Conservation (phyloP, 2,329 filamentous ascomycete species). For the Neoscytalidium dimidiatum region DNA sequence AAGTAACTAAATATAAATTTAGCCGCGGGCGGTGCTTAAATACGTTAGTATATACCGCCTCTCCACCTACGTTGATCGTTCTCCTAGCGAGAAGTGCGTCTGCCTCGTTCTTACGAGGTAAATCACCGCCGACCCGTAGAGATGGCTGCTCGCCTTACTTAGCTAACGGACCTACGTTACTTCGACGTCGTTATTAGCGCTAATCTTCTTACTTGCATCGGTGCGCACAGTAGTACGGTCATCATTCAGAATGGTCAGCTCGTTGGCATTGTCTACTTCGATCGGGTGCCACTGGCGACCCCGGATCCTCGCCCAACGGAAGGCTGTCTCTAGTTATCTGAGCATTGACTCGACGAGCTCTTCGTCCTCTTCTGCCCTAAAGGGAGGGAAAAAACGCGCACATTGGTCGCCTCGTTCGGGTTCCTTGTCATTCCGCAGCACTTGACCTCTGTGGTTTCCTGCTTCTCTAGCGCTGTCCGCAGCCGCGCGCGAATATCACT, state of each 20-base stretch:
- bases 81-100: not conserved
- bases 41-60: not conserved
- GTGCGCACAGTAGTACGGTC: slow-evolving; percentile 31
- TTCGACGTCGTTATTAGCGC: not conserved
- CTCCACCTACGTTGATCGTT: not conserved
- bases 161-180: not conserved
- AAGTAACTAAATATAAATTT: no score
- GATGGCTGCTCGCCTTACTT: not conserved
- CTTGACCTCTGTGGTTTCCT: not conserved
- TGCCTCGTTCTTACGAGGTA: not conserved
- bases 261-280: not conserved
- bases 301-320: not conserved
- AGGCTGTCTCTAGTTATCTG: not conserved
- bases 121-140: not conserved
- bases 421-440: not conserved
- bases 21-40: not conserved
- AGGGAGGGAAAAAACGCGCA: not conserved
- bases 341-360: not conserved
- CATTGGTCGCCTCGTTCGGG: not conserved
- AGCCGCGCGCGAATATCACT: not conserved
- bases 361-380: not conserved
- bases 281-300: not conserved
- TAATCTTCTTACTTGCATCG: slow-evolving; percentile 32
- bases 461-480: not conserved
- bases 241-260: not conserved